These are phyloP conservation scores for Jimgerdemannia flammicorona DNA, from an alignment of 192 early-diverging fungal species.

Conservation along the genomic window DNA sequence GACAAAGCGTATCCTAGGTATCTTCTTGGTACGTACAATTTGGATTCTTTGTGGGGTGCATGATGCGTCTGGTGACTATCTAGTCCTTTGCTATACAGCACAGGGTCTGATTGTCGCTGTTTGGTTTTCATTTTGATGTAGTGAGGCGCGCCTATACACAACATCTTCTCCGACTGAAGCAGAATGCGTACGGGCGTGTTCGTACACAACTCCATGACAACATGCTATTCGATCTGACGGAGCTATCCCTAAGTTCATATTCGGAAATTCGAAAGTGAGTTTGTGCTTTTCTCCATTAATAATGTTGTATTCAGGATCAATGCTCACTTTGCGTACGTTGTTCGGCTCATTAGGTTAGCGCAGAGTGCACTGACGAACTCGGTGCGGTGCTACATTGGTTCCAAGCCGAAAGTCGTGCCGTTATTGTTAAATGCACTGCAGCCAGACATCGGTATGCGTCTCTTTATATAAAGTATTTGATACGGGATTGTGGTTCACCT, in stretches of 20 bases:
- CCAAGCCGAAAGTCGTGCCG: slow-evolving; percentile 45
- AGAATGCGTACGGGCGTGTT: slow-evolving; percentile 46
- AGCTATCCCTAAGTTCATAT: slow-evolving; percentile 53
- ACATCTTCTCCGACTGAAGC: slow-evolving; percentile 52
- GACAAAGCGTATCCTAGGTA: slow-evolving; percentile 54
- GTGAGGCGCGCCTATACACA: slow-evolving; percentile 46
- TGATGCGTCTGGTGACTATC: neutral
- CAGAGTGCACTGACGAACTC: slow-evolving; percentile 45
- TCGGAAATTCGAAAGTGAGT: slow-evolving; percentile 55
- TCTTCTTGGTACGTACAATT: slow-evolving; percentile 26
- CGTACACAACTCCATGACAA: slow-evolving; percentile 46
- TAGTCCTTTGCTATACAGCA: neutral
- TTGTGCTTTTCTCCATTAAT: neutral
- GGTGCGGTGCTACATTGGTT: slow-evolving; percentile 42
- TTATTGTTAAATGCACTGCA: slow-evolving; percentile 44
- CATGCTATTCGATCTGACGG: slow-evolving; percentile 48
- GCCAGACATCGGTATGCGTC: slow-evolving; percentile 10
- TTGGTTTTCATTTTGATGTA: slow-evolving; percentile 8
- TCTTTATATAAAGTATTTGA: neutral
- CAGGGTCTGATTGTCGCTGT: neutral
- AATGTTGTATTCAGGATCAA: neutral
- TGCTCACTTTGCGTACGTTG: neutral
- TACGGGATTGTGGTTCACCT: no score
- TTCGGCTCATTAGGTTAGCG: slow-evolving; percentile 29
- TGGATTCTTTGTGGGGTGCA: neutral